These are phyloP conservation scores for Lipomyces chichibuensis DNA, from an alignment of 805 yeast genomes.

Conservation along the genomic window DNA sequence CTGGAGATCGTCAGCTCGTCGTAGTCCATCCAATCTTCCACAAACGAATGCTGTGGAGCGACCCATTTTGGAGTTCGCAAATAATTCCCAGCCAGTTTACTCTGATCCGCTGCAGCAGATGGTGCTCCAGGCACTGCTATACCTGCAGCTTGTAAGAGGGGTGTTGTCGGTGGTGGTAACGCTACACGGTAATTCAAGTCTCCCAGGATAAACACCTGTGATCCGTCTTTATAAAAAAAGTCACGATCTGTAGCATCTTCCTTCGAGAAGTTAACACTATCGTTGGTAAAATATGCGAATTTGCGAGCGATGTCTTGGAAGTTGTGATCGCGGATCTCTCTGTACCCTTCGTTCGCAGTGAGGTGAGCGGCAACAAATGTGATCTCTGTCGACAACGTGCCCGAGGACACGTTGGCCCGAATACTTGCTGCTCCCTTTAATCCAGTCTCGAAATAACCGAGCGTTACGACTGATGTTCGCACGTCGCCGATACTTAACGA, in stretches of 20 bases:
- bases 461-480: conserved; percentile 35
- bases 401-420: conserved; percentile 49
- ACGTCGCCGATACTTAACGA: conserved; percentile 45
- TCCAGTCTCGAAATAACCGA: conserved; percentile 63
- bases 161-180: not conserved
- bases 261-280: conserved; percentile 2
- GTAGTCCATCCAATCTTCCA: conserved; percentile 38
- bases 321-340: conserved; percentile 57
- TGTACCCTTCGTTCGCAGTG: conserved; percentile 75
- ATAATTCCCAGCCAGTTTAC: not conserved
- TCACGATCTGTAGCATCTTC: conserved; percentile 47
- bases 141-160: conserved; percentile 4
- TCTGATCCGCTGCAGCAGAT: not conserved
- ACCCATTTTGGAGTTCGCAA: conserved; percentile 16
- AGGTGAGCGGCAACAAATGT: conserved; percentile 75
- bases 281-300: conserved; percentile 54
- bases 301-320: conserved; percentile 54
- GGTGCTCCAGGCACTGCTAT: not conserved
- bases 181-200: conserved; percentile 75
- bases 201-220: conserved; percentile 76
- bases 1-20: conserved; percentile 59
- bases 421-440: conserved; percentile 76
- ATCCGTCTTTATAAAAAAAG: conserved; percentile 54
- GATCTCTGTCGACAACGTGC: conserved; percentile 44
- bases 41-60: conserved; percentile 31